Conservation (phyloP, 345 rosid genomes). For the rapeseed (Brassica napus) region Da-Ae NC_063444.1:12094501-12095000, state of each 20-base stretch:
- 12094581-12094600: conserved; percentile 52
- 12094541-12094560: too few species aligned
- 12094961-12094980: too few species aligned
- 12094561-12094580: too few species aligned
- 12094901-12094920: too few species aligned
- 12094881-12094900: too few species aligned
- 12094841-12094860: too few species aligned
- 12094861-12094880: too few species aligned
- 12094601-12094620: conserved; percentile 97
- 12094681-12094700: conserved; percentile 61
- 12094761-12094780: conserved; percentile 89
- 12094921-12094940: too few species aligned
- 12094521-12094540: too few species aligned
- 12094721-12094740: conserved; percentile 93
- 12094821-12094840: conserved; percentile 7
- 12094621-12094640: conserved; percentile 6
- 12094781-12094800: conserved; percentile 55
- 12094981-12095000: too few species aligned
- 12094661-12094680: neutral
- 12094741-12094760: conserved; percentile 93
- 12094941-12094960: too few species aligned
- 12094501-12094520: too few species aligned
- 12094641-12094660: neutral
- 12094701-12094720: conserved; percentile 99
- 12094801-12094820: conserved; percentile 92